These are phyloP conservation scores for Hemileccinum rubropunctum DNA, from an alignment of 768 basidiomycete species.

Conservation along the genomic window DNA sequence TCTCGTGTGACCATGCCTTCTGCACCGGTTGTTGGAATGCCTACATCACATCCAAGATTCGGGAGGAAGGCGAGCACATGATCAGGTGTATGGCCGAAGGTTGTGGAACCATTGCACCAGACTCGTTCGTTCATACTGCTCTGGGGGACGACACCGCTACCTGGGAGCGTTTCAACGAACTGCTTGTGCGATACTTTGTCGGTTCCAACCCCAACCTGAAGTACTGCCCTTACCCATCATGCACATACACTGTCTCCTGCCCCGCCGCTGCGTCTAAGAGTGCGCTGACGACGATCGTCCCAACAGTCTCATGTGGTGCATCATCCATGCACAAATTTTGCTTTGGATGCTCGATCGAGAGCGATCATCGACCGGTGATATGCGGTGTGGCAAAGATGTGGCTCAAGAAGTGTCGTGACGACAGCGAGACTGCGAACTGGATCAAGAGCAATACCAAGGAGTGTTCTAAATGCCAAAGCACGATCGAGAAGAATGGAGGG, in stretches of 20 bases:
- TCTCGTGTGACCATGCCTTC: constrained; percentile 84
- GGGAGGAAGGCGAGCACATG: constrained; percentile 71
- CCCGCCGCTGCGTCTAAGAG: constrained; percentile 73
- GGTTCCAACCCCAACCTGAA: constrained; percentile 77
- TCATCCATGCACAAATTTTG: constrained; percentile 75
- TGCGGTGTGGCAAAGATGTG: constrained; percentile 89
- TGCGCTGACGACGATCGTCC: constrained; percentile 75
- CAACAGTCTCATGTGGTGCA: constrained; percentile 84
- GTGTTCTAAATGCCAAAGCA: constrained; percentile 92
- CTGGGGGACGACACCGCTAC: constrained; percentile 55
- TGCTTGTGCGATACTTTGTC: constrained; percentile 89
- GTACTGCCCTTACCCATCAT: constrained; percentile 94
- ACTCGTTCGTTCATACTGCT: constrained; percentile 55
- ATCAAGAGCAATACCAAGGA: constrained; percentile 99
- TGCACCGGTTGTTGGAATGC: constrained; percentile 83
- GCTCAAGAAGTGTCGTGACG: constrained; percentile 96
- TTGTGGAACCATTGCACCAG: constrained; percentile 64
- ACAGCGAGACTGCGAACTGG: constrained; percentile 99
- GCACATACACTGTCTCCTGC: constrained; percentile 93
- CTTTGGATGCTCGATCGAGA: constrained; percentile 89
- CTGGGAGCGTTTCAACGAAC: constrained; percentile 76
- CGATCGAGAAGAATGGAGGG: constrained; percentile 99
- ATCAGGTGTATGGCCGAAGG: constrained; percentile 81
- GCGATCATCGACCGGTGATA: constrained; percentile 89
- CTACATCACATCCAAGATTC: constrained; percentile 77